phyloP scores from a whole-genome alignment of 495 filamentous ascomycete species.

The Hamigera avellanea region DNA sequence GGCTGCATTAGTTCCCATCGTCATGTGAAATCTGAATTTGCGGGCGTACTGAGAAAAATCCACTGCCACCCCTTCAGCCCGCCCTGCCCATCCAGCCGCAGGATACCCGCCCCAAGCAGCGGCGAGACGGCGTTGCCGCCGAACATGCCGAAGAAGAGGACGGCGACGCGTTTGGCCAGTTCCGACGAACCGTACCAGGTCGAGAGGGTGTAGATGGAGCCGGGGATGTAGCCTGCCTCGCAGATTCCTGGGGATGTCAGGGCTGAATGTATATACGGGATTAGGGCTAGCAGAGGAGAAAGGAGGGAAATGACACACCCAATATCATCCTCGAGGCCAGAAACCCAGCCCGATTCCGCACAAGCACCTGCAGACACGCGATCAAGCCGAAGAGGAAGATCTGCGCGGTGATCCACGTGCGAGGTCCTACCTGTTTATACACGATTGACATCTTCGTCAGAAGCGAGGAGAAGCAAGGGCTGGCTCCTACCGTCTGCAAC shows the following conservation, averaged over 20 bases:
- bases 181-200: slow-evolving; percentile 43
- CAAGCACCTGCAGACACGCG: slow-evolving; percentile 39
- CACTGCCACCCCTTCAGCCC: slow-evolving; percentile 45
- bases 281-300: too few relatives aligned
- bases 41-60: slow-evolving; percentile 34
- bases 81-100: slow-evolving; percentile 36
- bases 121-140: slow-evolving; percentile 35
- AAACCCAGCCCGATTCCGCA: too few relatives aligned
- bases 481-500: slow-evolving; percentile 9
- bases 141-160: slow-evolving; percentile 42
- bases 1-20: too few relatives aligned
- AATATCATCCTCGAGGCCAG: slow-evolving; percentile 28
- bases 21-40: not conserved
- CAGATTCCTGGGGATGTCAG: too few relatives aligned
- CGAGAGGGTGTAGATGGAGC: slow-evolving; percentile 42
- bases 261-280: too few relatives aligned
- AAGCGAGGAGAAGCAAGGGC: not conserved
- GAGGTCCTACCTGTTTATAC: slow-evolving; percentile 31
- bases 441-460: not conserved
- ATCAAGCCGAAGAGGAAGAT: slow-evolving; percentile 41
- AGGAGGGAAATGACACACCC: slow-evolving; percentile 32
- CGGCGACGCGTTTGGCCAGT: slow-evolving; percentile 35
- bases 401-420: slow-evolving; percentile 37
- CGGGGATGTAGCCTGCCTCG: slow-evolving; percentile 48
- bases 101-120: slow-evolving; percentile 30